phyloP scores from a whole-genome alignment of 2,329 filamentous ascomycete genomes.

The Pseudogymnoascus sp. region DNA sequence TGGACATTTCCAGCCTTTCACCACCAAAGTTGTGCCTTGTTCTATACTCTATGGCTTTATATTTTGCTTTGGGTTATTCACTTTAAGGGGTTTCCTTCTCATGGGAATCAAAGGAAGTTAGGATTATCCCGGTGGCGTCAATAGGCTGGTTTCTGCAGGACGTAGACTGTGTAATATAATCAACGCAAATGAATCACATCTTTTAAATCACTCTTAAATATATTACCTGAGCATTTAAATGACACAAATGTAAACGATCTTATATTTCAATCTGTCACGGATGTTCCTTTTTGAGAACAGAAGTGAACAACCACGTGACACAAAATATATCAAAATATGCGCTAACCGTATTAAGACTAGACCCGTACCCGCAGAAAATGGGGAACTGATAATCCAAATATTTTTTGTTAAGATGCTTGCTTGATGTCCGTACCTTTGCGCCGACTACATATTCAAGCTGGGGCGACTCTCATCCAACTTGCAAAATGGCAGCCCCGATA shows the following conservation, averaged over 20 bases:
- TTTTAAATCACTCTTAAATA: not conserved
- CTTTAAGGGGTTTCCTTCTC: not conserved
- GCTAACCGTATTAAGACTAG: not conserved
- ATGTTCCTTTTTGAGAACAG: not conserved
- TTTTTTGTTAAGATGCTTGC: constrained; percentile 6
- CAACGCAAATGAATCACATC: not conserved
- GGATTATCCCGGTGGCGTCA: constrained; percentile 6
- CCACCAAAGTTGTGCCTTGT: not conserved
- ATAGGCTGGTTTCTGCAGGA: not conserved
- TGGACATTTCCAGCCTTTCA: not conserved
- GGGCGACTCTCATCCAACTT: not conserved
- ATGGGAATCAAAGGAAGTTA: constrained; percentile 1
- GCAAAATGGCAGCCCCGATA: constrained; percentile 25
- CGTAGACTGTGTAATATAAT: constrained; percentile 3
- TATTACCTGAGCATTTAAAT: not conserved
- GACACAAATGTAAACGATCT: not conserved
- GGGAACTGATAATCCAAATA: constrained; percentile 6
- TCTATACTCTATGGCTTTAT: not conserved
- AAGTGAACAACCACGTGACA: not conserved
- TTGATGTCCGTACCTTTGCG: constrained; percentile 4
- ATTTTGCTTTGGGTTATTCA: not conserved
- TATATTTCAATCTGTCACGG: not conserved
- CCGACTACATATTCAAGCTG: constrained; percentile 4
- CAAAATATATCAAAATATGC: not conserved
- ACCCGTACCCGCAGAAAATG: not conserved